These are phyloP conservation scores for Saitozyma sp. DNA, from an alignment of 768 basidiomycete species.

Conservation along the genomic window DNA sequence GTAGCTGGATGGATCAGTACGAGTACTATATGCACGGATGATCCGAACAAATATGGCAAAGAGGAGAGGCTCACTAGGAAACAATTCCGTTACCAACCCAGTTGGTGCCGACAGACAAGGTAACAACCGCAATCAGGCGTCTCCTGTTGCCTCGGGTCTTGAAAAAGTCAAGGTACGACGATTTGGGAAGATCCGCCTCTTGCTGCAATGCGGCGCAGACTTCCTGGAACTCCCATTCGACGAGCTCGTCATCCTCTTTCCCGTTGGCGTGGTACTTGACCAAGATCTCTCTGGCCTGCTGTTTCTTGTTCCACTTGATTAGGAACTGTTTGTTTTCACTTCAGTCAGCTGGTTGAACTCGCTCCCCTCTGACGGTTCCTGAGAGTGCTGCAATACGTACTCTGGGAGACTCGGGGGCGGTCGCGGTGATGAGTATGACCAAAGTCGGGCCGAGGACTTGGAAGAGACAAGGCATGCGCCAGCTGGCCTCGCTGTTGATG, in stretches of 20 bases:
- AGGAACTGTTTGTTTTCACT: constrained; percentile 13
- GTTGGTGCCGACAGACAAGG: constrained; percentile 27
- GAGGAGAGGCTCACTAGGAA: constrained; percentile 25
- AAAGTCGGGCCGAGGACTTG: constrained; percentile 24
- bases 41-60: too few species aligned
- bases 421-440: constrained; percentile 18
- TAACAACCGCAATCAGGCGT: constrained; percentile 23
- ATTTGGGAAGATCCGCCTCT: constrained; percentile 26
- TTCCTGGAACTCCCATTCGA: constrained; percentile 39
- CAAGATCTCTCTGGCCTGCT: constrained; percentile 33
- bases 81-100: constrained; percentile 38
- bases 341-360: too few species aligned
- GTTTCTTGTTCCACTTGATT: constrained; percentile 26
- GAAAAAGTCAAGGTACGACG: constrained; percentile 25
- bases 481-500: constrained; percentile 25
- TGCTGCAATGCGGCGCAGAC: constrained; percentile 26
- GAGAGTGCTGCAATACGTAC: too few species aligned
- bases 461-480: constrained; percentile 25
- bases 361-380: too few species aligned
- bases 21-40: too few species aligned
- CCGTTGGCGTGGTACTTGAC: constrained; percentile 44
- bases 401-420: constrained; percentile 32
- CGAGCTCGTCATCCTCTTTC: constrained; percentile 31
- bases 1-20: constrained; percentile 22
- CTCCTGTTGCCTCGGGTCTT: constrained; percentile 29